Conservation (phyloP, 305 asterid genomes). For the Fraxinus sp. region DNA sequence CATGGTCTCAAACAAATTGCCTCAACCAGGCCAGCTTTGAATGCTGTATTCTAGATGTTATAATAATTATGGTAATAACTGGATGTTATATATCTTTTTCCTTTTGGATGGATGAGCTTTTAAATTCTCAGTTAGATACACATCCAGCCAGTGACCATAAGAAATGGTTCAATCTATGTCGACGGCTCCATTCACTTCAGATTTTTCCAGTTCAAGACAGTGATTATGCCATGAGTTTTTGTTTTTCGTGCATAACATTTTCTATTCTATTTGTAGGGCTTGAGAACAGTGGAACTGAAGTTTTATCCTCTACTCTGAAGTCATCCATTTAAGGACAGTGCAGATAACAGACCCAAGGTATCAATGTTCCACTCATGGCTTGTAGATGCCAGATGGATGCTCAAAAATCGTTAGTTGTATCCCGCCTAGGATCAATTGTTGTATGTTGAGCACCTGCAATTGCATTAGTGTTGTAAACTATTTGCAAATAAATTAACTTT, state of each 20-base stretch:
- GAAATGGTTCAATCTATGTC: background rate
- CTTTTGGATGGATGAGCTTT: background rate
- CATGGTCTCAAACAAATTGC: background rate
- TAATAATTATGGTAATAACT: background rate
- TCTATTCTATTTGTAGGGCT: constrained; percentile 37
- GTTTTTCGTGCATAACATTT: background rate
- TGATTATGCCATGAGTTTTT: background rate
- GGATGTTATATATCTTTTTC: background rate
- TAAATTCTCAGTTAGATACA: background rate
- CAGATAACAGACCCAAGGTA: background rate
- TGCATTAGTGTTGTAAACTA: background rate
- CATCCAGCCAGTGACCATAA: background rate
- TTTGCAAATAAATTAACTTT: background rate
- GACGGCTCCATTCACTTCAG: background rate
- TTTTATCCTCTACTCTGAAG: constrained; percentile 22
- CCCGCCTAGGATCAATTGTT: background rate
- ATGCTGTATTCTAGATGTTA: background rate
- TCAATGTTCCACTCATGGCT: background rate
- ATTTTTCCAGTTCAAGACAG: background rate
- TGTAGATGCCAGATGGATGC: background rate
- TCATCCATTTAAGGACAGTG: constrained; percentile 34
- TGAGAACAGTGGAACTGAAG: constrained; percentile 27
- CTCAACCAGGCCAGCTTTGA: background rate
- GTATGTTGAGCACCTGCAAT: background rate
- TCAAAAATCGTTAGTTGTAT: background rate